Percentiles rank a stretch among this genome's conserved stretches.
Evolutionary conservation across 139 green algal species (phyloP).

Genomic region (Dunaliella primolecta): DNA sequence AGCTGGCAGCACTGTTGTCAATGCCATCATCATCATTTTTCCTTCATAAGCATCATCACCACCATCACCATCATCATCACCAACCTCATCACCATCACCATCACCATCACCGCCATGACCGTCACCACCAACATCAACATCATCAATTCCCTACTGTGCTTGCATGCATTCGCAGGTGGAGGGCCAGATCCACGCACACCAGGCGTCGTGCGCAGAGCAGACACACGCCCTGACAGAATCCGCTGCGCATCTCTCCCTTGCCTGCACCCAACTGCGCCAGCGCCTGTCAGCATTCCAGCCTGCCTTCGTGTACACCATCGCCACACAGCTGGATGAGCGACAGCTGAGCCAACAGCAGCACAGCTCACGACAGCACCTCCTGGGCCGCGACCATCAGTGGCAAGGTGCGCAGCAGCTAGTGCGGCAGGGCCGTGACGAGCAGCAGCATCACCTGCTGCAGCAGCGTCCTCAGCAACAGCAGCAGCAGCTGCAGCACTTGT

Average conservation of each 20-base stretch:
- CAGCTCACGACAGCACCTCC: no score
- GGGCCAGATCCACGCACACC: neutral
- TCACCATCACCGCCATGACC: no score
- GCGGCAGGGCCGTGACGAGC: neutral
- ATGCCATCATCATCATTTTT: no score
- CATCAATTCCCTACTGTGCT: neutral
- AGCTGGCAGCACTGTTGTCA: no score
- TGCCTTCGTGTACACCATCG: neutral
- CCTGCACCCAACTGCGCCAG: neutral
- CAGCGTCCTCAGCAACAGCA: no score
- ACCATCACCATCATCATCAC: no score
- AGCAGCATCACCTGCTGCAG: neutral
- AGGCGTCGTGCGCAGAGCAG: neutral
- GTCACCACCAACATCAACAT: no score
- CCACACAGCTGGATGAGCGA: constrained; percentile 6
- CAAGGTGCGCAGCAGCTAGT: neutral
- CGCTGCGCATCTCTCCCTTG: neutral
- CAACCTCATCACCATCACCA: no score
- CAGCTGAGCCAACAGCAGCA: neutral
- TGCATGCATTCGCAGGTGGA: neutral
- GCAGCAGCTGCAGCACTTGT: neutral
- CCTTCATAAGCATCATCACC: no score
- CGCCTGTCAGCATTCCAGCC: neutral
- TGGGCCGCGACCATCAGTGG: no score
- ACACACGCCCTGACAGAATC: neutral